Percentiles rank a stretch among this genome's conserved stretches.
phyloP scores from a whole-genome alignment of 2,329 filamentous ascomycete genomes.

The Aspergillus carbonarius region DNA sequence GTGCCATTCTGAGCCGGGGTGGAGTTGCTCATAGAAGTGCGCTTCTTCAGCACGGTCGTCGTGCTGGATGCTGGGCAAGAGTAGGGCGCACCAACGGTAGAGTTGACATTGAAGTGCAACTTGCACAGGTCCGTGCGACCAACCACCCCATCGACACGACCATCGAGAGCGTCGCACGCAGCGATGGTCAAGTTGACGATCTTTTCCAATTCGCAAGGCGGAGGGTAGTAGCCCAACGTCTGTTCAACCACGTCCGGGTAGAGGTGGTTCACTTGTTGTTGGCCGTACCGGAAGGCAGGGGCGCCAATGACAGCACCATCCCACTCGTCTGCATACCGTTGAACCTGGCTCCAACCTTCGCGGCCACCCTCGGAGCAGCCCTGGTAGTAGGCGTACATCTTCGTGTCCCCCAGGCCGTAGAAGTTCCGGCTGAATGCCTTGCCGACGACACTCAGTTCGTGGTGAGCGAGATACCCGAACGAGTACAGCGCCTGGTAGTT shows the following conservation, averaged over 20 bases:
- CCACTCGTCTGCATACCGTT: constrained; percentile 50
- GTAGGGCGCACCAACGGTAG: constrained; percentile 48
- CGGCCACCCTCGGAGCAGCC: constrained; percentile 57
- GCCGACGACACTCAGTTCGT: constrained; percentile 52
- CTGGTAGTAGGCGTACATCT: constrained; percentile 50
- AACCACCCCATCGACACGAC: constrained; percentile 55
- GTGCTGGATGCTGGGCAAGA: constrained; percentile 39
- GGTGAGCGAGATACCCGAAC: constrained; percentile 49
- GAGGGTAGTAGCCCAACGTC: constrained; percentile 44
- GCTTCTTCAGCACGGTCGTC: constrained; percentile 24
- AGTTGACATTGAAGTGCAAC: constrained; percentile 47
- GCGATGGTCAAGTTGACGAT: constrained; percentile 55
- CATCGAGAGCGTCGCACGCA: constrained; percentile 57
- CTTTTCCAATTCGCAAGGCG: constrained; percentile 35
- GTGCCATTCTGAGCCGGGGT: constrained; percentile 33
- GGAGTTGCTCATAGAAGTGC: constrained; percentile 24
- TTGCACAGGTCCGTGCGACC: constrained; percentile 50
- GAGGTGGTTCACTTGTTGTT: constrained; percentile 47
- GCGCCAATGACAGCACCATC: constrained; percentile 50
- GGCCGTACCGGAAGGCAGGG: constrained; percentile 47
- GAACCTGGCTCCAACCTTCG: constrained; percentile 53
- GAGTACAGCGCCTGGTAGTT: constrained; percentile 34
- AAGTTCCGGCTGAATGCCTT: constrained; percentile 46
- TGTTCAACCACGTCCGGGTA: constrained; percentile 41
- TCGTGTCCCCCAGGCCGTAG: constrained; percentile 32